A percentile compares a stretch with the other conserved stretches of the same genome.
Evolutionary conservation across 164 flowering plant genomes (phyloP).

Genomic region (Warburgia ugandensis): DNA sequence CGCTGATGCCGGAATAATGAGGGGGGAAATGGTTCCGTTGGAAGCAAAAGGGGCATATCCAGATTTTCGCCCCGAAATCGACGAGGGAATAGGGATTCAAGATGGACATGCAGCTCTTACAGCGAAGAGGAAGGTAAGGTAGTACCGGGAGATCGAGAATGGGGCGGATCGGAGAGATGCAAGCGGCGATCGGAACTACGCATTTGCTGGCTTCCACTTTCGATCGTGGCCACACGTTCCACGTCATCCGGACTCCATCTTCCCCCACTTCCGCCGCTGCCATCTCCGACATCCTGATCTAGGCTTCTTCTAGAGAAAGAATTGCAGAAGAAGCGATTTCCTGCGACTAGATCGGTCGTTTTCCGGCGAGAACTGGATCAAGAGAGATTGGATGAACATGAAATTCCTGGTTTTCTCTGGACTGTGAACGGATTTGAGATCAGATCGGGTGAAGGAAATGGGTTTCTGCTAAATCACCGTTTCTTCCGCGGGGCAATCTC

Average conservation of each 20-base stretch:
- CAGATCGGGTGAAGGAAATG: too few species aligned
- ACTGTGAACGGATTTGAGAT: too few species aligned
- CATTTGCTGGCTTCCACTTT: constrained; percentile 90
- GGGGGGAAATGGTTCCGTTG: constrained; percentile 85
- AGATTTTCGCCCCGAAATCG: constrained; percentile 73
- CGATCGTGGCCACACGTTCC: constrained; percentile 90
- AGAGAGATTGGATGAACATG: too few species aligned
- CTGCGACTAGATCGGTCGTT: too few species aligned
- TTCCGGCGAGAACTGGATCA: too few species aligned
- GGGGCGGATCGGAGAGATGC: constrained; percentile 71
- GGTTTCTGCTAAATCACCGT: too few species aligned
- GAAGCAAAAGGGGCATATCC: constrained; percentile 94
- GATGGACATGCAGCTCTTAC: constrained; percentile 58
- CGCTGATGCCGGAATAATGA: constrained; percentile 57
- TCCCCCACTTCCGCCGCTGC: constrained; percentile 63
- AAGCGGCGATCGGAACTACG: constrained; percentile 87
- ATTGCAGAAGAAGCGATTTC: too few species aligned
- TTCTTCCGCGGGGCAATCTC: too few species aligned
- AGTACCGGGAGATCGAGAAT: constrained; percentile 61
- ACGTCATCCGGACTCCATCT: constrained; percentile 90
- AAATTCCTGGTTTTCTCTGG: too few species aligned
- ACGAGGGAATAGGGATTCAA: constrained; percentile 65
- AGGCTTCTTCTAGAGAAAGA: neutral
- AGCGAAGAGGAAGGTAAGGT: constrained; percentile 78
- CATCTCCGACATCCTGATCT: constrained; percentile 38